Conservation (phyloP, 2,329 filamentous ascomycete species). For the Penicillium sp. region DNA sequence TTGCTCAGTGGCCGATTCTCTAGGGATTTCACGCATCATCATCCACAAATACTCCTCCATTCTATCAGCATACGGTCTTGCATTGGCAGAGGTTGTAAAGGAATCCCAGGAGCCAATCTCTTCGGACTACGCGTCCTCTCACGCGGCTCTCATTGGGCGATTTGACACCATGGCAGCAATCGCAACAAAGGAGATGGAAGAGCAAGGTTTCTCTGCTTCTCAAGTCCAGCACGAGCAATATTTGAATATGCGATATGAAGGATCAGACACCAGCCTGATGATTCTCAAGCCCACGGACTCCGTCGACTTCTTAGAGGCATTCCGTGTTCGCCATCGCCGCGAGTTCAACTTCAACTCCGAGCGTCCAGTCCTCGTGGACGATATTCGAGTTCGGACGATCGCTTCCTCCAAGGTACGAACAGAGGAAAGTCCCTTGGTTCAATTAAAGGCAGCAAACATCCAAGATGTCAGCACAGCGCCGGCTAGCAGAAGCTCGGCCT, state of each 20-base stretch:
- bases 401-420: constrained; percentile 64
- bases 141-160: constrained; percentile 61
- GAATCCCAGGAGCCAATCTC: constrained; percentile 70
- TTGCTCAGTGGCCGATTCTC: constrained; percentile 81
- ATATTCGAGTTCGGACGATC: constrained; percentile 84
- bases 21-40: constrained; percentile 83
- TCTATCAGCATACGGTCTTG: constrained; percentile 90
- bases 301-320: constrained; percentile 82
- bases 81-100: constrained; percentile 87
- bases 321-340: constrained; percentile 81
- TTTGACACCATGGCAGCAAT: constrained; percentile 75
- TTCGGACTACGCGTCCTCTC: constrained; percentile 52
- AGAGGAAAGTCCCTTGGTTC: constrained; percentile 69
- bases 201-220: constrained; percentile 47
- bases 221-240: constrained; percentile 49
- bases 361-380: constrained; percentile 83
- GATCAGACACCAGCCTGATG: constrained; percentile 54
- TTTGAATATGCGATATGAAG: constrained; percentile 53
- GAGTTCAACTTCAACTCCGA: constrained; percentile 91
- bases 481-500: constrained; percentile 49
- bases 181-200: constrained; percentile 41
- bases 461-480: constrained; percentile 62
- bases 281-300: constrained; percentile 66
- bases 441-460: constrained; percentile 51
- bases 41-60: constrained; percentile 91